Evolutionary conservation across 306 rosid genomes (phyloP), one percentile per base, ranked within the genome.

Genomic region (Corylus avellana): DNA sequence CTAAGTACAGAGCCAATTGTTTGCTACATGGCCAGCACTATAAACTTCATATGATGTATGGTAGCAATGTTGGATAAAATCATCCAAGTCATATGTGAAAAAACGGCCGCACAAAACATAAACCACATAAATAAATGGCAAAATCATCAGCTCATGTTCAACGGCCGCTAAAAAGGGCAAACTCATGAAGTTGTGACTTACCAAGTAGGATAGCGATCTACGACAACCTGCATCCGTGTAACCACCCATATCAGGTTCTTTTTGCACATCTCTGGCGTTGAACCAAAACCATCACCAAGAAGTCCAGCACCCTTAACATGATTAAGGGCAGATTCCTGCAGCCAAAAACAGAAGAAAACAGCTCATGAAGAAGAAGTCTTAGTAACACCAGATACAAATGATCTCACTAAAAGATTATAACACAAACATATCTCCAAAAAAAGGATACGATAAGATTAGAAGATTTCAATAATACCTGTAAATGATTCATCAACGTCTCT

Each of bases 211-310:
- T 96, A 96, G 75, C 92, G 97, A 81, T 96, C 99, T 12, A 93
- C 94, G 75, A 81, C 94, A 87, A 96, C 96, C 88, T 96, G 99
- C 97, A 96, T 93, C 79, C 89, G 86, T 4, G 99, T 79, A 74
- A 96, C 98, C 67, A 96, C 99, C 99, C 99, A 96, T 90, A 96
- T 96, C 85, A 96, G 83, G 87, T 96, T 93, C 82, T 85, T 96
- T 82, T 90, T 89, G 72, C 94, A 87, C 99, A 96, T 96, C 89
- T 91, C 98, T 47, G 96, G 98, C 0, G 99, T 96, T 14, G 99
- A 87, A 86, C 99, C 99, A 85, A 96, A 93, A 63, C 99, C 99
- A 81, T 92, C 97, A 35, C 91, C 99, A 72, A 96, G 88, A 80
- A 96, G 94, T 69, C 98, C 98, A 85, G 92, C 98, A 76, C 76